Percentiles rank a stretch among this genome's conserved stretches.
Evolutionary conservation across 2,329 filamentous ascomycete genomes (phyloP).

Genomic region (Fusarium pseudoanthophilum): DNA sequence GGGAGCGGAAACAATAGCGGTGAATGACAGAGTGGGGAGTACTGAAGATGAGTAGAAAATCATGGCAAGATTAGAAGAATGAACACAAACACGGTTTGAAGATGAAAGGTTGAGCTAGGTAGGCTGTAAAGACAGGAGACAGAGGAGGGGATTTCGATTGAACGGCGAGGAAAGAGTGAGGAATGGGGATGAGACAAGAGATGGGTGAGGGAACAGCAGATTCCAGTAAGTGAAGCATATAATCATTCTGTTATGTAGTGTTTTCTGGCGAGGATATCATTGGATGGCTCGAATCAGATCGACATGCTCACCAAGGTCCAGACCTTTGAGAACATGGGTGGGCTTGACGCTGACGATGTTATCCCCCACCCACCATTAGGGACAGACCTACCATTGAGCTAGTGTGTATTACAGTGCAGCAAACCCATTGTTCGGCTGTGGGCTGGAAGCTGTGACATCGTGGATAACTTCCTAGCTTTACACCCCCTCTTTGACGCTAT

Average conservation of each 20-base stretch:
- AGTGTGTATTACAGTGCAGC: slow-evolving; percentile 11
- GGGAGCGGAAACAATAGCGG: slow-evolving; percentile 14
- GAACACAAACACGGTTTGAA: background rate
- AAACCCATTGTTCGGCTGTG: slow-evolving; percentile 9
- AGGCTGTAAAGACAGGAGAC: background rate
- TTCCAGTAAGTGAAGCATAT: slow-evolving; percentile 4
- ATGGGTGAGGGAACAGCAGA: slow-evolving; percentile 5
- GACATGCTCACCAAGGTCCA: slow-evolving; percentile 40
- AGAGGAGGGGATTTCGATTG: background rate
- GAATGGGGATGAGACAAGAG: background rate
- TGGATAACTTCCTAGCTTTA: slow-evolving; percentile 8
- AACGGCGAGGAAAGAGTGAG: background rate
- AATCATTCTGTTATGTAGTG: slow-evolving; percentile 29
- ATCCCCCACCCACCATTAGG: slow-evolving; percentile 31
- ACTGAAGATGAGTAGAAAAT: background rate
- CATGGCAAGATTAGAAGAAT: background rate
- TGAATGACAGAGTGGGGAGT: slow-evolving; percentile 4
- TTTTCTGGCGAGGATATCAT: slow-evolving; percentile 20
- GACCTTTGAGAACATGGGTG: slow-evolving; percentile 34
- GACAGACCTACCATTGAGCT: slow-evolving; percentile 27
- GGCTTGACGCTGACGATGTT: slow-evolving; percentile 27
- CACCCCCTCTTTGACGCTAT: slow-evolving; percentile 16
- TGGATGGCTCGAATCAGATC: slow-evolving; percentile 35
- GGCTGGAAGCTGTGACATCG: slow-evolving; percentile 22
- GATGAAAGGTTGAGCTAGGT: background rate